Evolutionary conservation across 495 filamentous ascomycete species (phyloP), one percentile per base, ranked within the genome.

Genomic region (Neurospora pannonica): DNA sequence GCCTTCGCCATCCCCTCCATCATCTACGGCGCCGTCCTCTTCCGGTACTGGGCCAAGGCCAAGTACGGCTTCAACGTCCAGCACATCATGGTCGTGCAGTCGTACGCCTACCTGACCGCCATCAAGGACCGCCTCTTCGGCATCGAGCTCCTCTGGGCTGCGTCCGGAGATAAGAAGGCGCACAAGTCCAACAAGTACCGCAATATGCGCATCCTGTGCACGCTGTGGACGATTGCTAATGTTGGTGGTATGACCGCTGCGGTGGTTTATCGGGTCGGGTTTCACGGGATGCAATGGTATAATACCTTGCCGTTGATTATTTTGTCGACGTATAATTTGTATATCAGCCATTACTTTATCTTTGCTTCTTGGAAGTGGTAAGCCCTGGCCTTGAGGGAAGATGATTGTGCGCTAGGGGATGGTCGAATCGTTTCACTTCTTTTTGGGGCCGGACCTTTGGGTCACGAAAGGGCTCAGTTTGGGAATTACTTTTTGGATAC

Each of bases 61-160:
- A 72, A 76, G 43, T 80, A 81, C 76, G 79, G 78, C 37, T 78
- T 81, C 77, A 81, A 81, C 75, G 79, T 80, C 62, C 79, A 81
- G 75, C 78, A 81, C 77, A 73, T 81, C 75, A 81, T 81, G 79
- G 74, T 81, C 8, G 74, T 81, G 69, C 78, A 80, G 77, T 80
- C 79, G 72, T 81, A 79, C 42, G 78, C 79, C 70, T 80, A 80
- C 72, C 74, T 81, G 71, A 80, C 78, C 17, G 79, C 78, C 75
- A 81, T 81, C 78, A 81, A 80, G 73, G 79, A 81, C 73, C 69
- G 78, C 2, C 67, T 81, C 21, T 78, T 81, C 19, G 78, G 78
- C 37, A 79, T 81, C 40, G 79, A 81, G 77, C 75, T 81, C 42
- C 76, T 80, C 10, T 80, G 79, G 79, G 78, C 78, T 1, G 78